These are phyloP conservation scores for Hanseniaspora valbyensis DNA, from an alignment of 805 yeast genomes.

Conservation along the genomic window DNA sequence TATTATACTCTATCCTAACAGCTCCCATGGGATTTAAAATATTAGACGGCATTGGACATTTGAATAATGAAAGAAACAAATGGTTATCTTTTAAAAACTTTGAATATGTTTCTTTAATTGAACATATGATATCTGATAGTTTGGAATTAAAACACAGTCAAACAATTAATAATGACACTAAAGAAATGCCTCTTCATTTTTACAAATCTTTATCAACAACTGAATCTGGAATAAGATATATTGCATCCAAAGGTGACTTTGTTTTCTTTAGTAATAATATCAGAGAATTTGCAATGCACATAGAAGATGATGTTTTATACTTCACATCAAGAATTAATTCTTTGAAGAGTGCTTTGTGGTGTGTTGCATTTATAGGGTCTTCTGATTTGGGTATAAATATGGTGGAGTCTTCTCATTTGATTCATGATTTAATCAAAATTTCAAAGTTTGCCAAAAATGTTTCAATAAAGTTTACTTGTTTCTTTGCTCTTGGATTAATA, in stretches of 20 bases:
- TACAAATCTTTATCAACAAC: constrained; percentile 73
- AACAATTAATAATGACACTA: constrained; percentile 16
- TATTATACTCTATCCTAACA: constrained; percentile 54
- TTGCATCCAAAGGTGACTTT: constrained; percentile 42
- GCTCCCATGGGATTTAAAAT: constrained; percentile 61
- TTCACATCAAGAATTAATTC: constrained; percentile 32
- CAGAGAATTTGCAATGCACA: constrained; percentile 26
- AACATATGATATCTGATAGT: constrained; percentile 19
- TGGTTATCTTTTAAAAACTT: constrained; percentile 48
- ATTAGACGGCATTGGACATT: constrained; percentile 46
- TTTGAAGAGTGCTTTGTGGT: constrained; percentile 74
- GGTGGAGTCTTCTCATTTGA: constrained; percentile 42
- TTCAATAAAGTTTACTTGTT: constrained; percentile 65
- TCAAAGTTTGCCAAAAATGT: constrained; percentile 39
- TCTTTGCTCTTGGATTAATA: constrained; percentile 64
- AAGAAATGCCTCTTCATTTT: constrained; percentile 49
- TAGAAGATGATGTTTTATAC: constrained; percentile 21
- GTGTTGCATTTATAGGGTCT: constrained; percentile 72
- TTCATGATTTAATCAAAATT: constrained; percentile 44
- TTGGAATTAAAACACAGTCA: constrained; percentile 5
- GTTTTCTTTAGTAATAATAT: constrained; percentile 31
- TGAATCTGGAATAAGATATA: constrained; percentile 59
- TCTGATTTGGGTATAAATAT: constrained; percentile 56
- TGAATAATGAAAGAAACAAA: constrained; percentile 51
- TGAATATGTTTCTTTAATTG: constrained; percentile 41